Percentiles rank a stretch among this genome's conserved stretches.
These are phyloP conservation scores for Senecio squalidus DNA, from an alignment of 140 eudicot genomes.

Conservation along the genomic window DNA sequence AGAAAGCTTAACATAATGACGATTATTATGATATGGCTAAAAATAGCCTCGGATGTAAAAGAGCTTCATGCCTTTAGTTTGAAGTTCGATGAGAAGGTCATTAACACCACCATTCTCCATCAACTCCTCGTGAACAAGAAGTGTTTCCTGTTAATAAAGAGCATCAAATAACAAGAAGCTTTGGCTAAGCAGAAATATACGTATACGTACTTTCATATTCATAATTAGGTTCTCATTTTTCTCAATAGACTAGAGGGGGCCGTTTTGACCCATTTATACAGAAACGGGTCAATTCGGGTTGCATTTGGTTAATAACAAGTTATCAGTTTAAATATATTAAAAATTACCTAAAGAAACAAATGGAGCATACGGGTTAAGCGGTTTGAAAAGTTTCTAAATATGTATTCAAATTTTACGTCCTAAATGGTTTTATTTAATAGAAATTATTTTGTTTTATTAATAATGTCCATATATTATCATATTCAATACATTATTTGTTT, in stretches of 20 bases:
- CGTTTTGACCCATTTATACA: too few relatives aligned
- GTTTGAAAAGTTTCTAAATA: neutral
- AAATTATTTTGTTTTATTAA: neutral
- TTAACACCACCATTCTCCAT: conserved; percentile 55
- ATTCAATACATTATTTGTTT: too few relatives aligned
- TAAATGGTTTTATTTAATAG: neutral
- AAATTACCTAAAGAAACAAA: too few relatives aligned
- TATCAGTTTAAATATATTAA: too few relatives aligned
- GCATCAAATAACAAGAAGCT: neutral
- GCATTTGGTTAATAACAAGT: neutral
- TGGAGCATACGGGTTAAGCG: neutral
- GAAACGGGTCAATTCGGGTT: neutral
- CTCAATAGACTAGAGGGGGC: neutral
- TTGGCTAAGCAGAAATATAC: neutral
- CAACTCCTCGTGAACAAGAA: conserved; percentile 88
- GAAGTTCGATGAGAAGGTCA: conserved; percentile 82
- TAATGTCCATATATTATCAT: too few relatives aligned
- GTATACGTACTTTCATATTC: neutral
- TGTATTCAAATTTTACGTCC: neutral
- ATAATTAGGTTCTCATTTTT: neutral
- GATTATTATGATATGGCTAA: neutral
- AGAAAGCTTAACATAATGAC: neutral
- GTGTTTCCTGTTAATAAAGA: conserved; percentile 66
- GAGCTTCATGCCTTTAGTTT: conserved; percentile 58
- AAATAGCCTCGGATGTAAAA: neutral